Evolutionary conservation across 2,329 filamentous ascomycete species (phyloP).

Genomic region (Trichoderma asperellum): DNA sequence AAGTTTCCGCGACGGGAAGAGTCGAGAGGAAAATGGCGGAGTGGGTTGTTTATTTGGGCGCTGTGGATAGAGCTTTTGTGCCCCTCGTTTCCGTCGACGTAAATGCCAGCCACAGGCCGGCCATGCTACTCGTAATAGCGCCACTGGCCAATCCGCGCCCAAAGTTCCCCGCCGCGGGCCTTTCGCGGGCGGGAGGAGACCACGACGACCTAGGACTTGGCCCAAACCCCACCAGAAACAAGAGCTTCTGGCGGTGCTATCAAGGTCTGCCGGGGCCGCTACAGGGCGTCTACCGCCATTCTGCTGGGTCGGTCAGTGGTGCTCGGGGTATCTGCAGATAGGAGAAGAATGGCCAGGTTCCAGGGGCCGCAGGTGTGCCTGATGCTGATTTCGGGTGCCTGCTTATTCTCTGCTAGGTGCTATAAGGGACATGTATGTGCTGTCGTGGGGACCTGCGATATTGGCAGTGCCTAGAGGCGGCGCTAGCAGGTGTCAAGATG

Average conservation of each 20-base stretch:
- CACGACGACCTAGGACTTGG: not conserved
- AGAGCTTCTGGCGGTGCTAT: conserved; percentile 3
- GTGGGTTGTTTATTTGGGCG: conserved; percentile 28
- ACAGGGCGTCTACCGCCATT: conserved; percentile 25
- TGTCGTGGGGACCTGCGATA: not conserved
- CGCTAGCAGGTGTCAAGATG: not conserved
- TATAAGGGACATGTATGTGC: not conserved
- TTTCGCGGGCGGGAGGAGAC: conserved; percentile 13
- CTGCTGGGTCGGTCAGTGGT: not conserved
- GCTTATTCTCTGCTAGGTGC: conserved; percentile 3
- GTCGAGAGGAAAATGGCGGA: conserved; percentile 26
- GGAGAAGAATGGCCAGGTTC: not conserved
- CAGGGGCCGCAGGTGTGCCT: conserved; percentile 9
- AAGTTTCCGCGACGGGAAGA: conserved; percentile 14
- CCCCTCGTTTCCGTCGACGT: conserved; percentile 23
- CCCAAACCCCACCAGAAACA: conserved; percentile 12
- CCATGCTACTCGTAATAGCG: not conserved
- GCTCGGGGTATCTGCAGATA: conserved; percentile 13
- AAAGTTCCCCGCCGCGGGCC: conserved; percentile 25
- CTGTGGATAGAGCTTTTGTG: conserved; percentile 25
- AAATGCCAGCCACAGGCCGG: not conserved
- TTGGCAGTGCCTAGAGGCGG: not conserved
- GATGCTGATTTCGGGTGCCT: conserved; percentile 21
- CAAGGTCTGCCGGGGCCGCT: not conserved
- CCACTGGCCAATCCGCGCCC: conserved; percentile 28